phyloP scores from a whole-genome alignment of 2,329 filamentous ascomycete species.

The Neodidymelliopsis sp. region DNA sequence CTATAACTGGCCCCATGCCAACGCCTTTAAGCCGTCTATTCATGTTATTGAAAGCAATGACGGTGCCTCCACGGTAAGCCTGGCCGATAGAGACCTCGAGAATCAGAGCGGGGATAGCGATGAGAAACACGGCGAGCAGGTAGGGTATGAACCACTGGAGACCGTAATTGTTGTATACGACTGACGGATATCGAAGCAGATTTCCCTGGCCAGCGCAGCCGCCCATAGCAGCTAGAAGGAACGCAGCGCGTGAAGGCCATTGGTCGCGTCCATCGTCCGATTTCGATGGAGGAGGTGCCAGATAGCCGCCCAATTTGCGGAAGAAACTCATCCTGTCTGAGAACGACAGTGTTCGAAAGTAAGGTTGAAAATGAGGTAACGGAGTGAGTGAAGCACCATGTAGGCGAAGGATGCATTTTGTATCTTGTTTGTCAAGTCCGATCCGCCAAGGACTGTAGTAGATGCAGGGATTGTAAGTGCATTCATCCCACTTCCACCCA shows the following conservation, averaged over 20 bases:
- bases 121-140: slow-evolving; percentile 61
- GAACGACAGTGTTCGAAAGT: background rate
- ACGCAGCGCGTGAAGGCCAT: slow-evolving; percentile 64
- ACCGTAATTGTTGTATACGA: slow-evolving; percentile 67
- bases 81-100: slow-evolving; percentile 63
- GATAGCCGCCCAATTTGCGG: slow-evolving; percentile 36
- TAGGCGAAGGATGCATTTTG: slow-evolving; percentile 22
- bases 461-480: slow-evolving; percentile 17
- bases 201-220: slow-evolving; percentile 67
- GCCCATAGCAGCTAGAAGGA: slow-evolving; percentile 66
- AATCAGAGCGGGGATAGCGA: slow-evolving; percentile 64
- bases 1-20: slow-evolving; percentile 61
- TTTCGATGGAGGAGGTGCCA: slow-evolving; percentile 46
- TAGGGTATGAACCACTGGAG: slow-evolving; percentile 69
- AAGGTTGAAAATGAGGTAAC: background rate
- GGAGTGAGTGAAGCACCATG: slow-evolving; percentile 4
- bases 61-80: slow-evolving; percentile 63
- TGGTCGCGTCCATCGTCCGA: slow-evolving; percentile 58
- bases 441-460: slow-evolving; percentile 25
- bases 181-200: slow-evolving; percentile 64
- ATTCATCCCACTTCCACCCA: slow-evolving; percentile 15
- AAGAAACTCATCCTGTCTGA: slow-evolving; percentile 24
- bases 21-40: slow-evolving; percentile 62
- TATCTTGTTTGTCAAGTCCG: slow-evolving; percentile 21
- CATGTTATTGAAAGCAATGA: slow-evolving; percentile 62